Evolutionary conservation across 257 asterid species (phyloP).

Genomic region (Nicotiana attenuata): DNA sequence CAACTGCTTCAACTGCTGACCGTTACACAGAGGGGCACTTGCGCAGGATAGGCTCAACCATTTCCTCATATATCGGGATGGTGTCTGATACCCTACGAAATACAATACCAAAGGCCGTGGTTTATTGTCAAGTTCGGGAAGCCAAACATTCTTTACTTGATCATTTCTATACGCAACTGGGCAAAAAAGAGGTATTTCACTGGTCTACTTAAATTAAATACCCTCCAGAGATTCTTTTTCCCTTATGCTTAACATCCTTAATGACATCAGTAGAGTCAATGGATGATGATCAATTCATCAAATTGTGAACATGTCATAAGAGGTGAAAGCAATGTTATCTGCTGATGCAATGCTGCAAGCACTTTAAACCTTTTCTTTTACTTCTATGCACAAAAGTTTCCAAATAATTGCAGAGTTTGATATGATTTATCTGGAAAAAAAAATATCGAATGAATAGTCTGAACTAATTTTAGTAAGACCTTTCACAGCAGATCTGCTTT

Average conservation of each 20-base stretch:
- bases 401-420: neutral
- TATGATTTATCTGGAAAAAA: neutral
- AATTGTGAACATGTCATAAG: neutral
- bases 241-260: neutral
- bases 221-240: neutral
- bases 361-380: neutral
- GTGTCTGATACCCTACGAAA: constrained; percentile 30
- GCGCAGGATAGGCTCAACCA: constrained; percentile 33
- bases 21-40: constrained; percentile 34
- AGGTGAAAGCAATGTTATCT: neutral
- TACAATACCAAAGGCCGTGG: constrained; percentile 42
- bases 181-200: constrained; percentile 31
- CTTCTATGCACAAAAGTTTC: neutral
- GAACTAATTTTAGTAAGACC: neutral
- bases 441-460: neutral
- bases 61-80: constrained; percentile 31
- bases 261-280: neutral
- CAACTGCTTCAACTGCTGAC: constrained; percentile 25
- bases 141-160: constrained; percentile 35
- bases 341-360: neutral
- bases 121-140: constrained; percentile 40
- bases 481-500: neutral
- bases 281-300: neutral
- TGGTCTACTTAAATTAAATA: neutral
- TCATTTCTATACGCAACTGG: constrained; percentile 33